Conservation (phyloP, 768 basidiomycete species). For the Trametes gibbosa region DNA sequence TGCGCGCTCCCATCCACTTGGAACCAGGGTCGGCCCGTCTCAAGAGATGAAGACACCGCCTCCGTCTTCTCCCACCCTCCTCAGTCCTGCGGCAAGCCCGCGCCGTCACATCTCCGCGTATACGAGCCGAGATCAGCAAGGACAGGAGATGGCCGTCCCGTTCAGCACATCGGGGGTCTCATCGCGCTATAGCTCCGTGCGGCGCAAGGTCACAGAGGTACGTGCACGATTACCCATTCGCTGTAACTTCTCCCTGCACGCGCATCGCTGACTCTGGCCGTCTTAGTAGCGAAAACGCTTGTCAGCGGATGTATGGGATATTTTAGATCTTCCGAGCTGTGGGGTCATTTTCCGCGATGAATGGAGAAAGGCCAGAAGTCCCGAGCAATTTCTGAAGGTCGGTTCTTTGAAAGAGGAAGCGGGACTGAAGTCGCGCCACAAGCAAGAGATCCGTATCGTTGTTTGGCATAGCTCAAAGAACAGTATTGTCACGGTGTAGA, state of each 20-base stretch:
- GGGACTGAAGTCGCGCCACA: neutral
- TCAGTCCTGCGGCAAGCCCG: neutral
- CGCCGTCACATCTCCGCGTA: neutral
- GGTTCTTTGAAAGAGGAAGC: no score
- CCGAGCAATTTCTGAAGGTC: no score
- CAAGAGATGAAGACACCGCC: neutral
- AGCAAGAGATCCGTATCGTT: neutral
- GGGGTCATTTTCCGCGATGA: slow-evolving; percentile 26
- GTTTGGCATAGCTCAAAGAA: neutral
- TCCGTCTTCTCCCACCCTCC: neutral
- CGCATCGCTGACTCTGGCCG: neutral
- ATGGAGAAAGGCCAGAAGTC: neutral
- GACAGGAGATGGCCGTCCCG: neutral
- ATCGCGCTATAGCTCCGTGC: slow-evolving; percentile 5
- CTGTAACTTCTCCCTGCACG: neutral
- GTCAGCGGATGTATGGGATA: slow-evolving; percentile 23
- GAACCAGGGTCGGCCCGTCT: neutral
- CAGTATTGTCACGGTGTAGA: no score
- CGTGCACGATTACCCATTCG: neutral
- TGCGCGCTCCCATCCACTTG: neutral
- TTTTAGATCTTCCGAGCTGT: slow-evolving; percentile 29
- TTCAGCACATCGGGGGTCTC: slow-evolving; percentile 5
- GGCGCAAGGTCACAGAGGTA: slow-evolving; percentile 14
- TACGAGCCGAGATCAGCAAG: neutral
- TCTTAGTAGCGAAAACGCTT: slow-evolving; percentile 32